Conservation (phyloP, 2,329 filamentous ascomycete species). For the Neodidymelliopsis sp. region DNA sequence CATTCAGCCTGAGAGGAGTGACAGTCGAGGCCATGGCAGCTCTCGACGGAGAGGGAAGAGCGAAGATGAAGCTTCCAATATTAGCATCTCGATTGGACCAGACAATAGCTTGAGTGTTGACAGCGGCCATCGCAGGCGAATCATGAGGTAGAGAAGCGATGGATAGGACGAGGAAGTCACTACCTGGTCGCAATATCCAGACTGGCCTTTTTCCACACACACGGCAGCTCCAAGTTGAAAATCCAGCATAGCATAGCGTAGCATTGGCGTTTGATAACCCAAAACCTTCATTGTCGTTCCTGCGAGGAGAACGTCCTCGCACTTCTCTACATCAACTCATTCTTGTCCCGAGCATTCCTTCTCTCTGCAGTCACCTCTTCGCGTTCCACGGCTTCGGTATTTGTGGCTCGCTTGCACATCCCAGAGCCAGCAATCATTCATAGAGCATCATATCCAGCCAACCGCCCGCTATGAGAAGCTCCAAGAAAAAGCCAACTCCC, state of each 20-base stretch:
- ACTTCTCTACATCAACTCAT: no score
- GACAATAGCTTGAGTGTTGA: slow-evolving; percentile 51
- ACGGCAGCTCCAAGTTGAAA: neutral
- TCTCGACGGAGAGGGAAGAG: slow-evolving; percentile 26
- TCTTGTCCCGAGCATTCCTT: no score
- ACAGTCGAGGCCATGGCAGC: slow-evolving; percentile 37
- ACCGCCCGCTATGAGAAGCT: neutral
- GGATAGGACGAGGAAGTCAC: neutral
- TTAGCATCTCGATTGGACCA: slow-evolving; percentile 48
- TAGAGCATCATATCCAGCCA: slow-evolving; percentile 5
- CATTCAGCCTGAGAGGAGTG: slow-evolving; percentile 46
- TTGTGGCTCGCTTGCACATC: no score
- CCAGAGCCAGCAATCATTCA: no score
- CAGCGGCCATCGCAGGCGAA: slow-evolving; percentile 41
- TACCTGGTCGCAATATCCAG: neutral
- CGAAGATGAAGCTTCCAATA: slow-evolving; percentile 43
- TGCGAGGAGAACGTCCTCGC: no score
- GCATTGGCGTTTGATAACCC: slow-evolving; percentile 1
- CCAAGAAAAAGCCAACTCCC: slow-evolving; percentile 11
- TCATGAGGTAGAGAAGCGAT: slow-evolving; percentile 30
- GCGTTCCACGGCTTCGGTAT: no score
- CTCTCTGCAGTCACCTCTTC: no score
- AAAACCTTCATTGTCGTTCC: no score
- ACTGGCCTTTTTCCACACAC: neutral
- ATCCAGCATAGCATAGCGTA: slow-evolving; percentile 16